These are phyloP conservation scores for Malassezia brasiliensis DNA, from an alignment of 1,284 basidiomycete species.

Conservation along the genomic window DNA sequence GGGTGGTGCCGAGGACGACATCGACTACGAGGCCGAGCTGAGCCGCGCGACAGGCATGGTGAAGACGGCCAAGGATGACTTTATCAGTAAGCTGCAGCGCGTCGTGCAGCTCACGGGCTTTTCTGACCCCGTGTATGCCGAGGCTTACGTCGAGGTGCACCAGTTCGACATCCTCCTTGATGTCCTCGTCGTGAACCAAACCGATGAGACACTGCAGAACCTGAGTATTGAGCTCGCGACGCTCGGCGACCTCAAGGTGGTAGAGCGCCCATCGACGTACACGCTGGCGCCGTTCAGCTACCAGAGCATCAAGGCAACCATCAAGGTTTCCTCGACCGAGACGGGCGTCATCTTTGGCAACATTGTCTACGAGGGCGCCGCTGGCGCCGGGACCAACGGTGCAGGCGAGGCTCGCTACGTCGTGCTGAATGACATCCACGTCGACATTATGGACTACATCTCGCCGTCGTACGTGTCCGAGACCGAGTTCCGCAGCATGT, in stretches of 20 bases:
- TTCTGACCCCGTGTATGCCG: conserved; percentile 95
- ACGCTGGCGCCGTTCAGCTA: conserved; percentile 92
- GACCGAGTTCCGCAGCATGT: conserved; percentile 74
- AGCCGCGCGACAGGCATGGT: conserved; percentile 76
- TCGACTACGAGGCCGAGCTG: conserved; percentile 76
- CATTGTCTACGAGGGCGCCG: conserved; percentile 71
- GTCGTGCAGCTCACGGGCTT: conserved; percentile 96
- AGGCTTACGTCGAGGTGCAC: conserved; percentile 95
- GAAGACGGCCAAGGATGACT: conserved; percentile 74
- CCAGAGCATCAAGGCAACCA: conserved; percentile 97
- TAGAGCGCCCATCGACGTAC: conserved; percentile 83
- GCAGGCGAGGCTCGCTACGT: conserved; percentile 58
- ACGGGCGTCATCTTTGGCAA: conserved; percentile 97
- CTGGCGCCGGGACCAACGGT: conserved; percentile 28
- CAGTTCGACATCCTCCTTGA: conserved; percentile 92
- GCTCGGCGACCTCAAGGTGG: conserved; percentile 89
- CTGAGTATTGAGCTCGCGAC: conserved; percentile 96
- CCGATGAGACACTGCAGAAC: conserved; percentile 85
- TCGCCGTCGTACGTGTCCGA: conserved; percentile 93
- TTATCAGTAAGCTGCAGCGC: conserved; percentile 86
- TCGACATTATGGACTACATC: conserved; percentile 99
- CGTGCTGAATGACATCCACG: conserved; percentile 92
- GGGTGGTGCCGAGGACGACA: conserved; percentile 53
- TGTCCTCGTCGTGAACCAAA: conserved; percentile 94
- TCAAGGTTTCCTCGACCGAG: conserved; percentile 77